phyloP scores from a whole-genome alignment of 2,329 filamentous ascomycete species.

The Neopestalotiopsis clavispora region DNA sequence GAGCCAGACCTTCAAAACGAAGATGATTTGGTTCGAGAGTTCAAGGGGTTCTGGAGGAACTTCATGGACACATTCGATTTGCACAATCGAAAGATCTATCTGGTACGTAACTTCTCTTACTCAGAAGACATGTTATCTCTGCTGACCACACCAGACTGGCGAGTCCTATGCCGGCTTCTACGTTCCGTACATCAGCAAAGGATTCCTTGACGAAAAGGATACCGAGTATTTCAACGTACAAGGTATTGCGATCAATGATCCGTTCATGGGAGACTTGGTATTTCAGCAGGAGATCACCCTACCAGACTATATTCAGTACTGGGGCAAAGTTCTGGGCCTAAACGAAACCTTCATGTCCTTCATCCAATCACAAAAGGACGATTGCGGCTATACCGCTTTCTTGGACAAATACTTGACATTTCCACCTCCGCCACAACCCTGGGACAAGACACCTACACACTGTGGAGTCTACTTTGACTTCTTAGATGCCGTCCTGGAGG shows the following conservation, averaged over 20 bases:
- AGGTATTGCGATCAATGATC: conserved; percentile 2
- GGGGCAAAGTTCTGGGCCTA: background rate
- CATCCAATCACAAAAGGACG: background rate
- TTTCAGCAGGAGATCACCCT: conserved; percentile 4
- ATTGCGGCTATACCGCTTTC: conserved; percentile 7
- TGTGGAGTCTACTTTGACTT: background rate
- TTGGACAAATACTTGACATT: conserved; percentile 9
- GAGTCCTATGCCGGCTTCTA: conserved; percentile 5
- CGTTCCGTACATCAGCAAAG: background rate
- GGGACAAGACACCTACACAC: background rate
- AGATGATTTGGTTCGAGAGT: background rate
- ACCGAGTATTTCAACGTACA: conserved; percentile 10
- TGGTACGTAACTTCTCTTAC: background rate
- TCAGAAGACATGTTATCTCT: background rate
- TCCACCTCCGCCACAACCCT: background rate
- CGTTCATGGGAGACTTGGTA: background rate
- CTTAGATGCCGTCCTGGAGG: background rate
- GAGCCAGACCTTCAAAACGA: background rate
- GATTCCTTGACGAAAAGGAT: conserved; percentile 3
- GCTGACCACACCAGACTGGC: background rate
- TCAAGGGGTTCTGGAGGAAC: conserved; percentile 12
- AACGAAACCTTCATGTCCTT: conserved; percentile 5
- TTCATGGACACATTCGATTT: conserved; percentile 10
- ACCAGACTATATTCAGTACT: conserved; percentile 2
- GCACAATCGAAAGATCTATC: conserved; percentile 1